Evolutionary conservation across 805 yeast species (phyloP).

Genomic region (Nakazawaea molendinolei): DNA sequence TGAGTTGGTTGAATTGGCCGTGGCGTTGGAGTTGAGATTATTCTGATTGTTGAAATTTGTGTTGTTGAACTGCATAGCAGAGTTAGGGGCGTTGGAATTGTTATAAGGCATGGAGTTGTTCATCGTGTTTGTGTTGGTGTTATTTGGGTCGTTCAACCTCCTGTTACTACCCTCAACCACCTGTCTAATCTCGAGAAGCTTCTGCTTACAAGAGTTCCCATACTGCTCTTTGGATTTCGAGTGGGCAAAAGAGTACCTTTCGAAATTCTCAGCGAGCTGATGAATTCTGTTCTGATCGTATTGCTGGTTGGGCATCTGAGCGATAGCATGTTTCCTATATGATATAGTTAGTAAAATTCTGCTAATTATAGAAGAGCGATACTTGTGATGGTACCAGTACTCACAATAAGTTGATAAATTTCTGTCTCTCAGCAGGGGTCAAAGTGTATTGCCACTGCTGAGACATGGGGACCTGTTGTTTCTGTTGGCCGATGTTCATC

Average conservation of each 20-base stretch:
- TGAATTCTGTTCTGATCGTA: constrained; percentile 10
- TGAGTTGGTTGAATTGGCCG: constrained; percentile 17
- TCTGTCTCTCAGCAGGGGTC: constrained; percentile 8
- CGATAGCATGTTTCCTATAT: constrained; percentile 11
- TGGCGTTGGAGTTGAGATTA: constrained; percentile 9
- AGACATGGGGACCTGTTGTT: background rate
- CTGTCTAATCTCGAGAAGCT: constrained; percentile 29
- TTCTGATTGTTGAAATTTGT: constrained; percentile 18
- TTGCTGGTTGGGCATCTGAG: constrained; percentile 12
- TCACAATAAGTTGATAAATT: constrained; percentile 12
- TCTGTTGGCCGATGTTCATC: constrained; percentile 7
- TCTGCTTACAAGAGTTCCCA: constrained; percentile 38
- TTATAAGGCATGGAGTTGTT: constrained; percentile 22
- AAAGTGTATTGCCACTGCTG: constrained; percentile 12
- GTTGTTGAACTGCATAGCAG: constrained; percentile 12
- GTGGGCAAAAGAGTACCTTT: constrained; percentile 54
- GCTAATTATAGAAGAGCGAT: background rate
- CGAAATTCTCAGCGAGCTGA: constrained; percentile 63
- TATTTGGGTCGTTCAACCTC: constrained; percentile 18
- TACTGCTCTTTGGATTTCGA: constrained; percentile 55
- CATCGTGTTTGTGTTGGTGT: constrained; percentile 17
- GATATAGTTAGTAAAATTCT: constrained; percentile 6
- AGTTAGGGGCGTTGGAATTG: constrained; percentile 12
- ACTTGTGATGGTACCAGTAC: background rate
- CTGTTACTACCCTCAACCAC: constrained; percentile 29